Evolutionary conservation across 257 asterid genomes (phyloP), one percentile per base, ranked within the genome.

Genomic region (Catharanthus roseus): DNA sequence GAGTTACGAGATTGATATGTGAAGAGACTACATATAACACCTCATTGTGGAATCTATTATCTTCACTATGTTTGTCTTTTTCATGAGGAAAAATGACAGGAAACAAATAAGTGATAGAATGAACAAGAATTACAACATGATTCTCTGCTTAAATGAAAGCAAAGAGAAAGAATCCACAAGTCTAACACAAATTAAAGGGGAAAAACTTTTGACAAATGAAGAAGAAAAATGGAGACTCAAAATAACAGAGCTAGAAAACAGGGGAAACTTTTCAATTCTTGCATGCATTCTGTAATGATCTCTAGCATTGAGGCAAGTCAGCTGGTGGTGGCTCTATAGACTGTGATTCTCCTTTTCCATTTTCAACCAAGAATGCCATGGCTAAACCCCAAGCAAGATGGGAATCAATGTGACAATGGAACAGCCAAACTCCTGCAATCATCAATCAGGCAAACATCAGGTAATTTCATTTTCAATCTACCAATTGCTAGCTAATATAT

Each of bases 401-500:
- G 34, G 72, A 34, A 76, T 80, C 84, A 47, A 76, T 72, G 71
- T 80, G 84, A 76, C 84, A 79, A 3, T 79, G 83, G 36, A 79
- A 67, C 26, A 80, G 65, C 84, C 84, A 80, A 3, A 80, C 84
- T 47, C 84, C 84, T 80, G 78, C 45, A 57, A 16, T 49, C 41
- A 38, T 42, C 47, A 72, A 45, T 57, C 56, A 60, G 65, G n/a
- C 36, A 5, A 70, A 55, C 19, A n/a, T n/a, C n/a, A n/a, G n/a
- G n/a, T n/a, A n/a, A n/a, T n/a, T n/a, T n/a, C n/a, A n/a, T n/a
- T n/a, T n/a, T n/a, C n/a, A n/a, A n/a, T n/a, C n/a, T n/a, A n/a
- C n/a, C n/a, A n/a, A n/a, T n/a, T n/a, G n/a, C n/a, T n/a, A n/a
- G n/a, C n/a, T n/a, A n/a, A n/a, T n/a, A n/a, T n/a, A n/a, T n/a